Evolutionary conservation across 306 rosid species (phyloP), one percentile per base, ranked within the genome.

Genomic region (Rosa multiflora): DNA sequence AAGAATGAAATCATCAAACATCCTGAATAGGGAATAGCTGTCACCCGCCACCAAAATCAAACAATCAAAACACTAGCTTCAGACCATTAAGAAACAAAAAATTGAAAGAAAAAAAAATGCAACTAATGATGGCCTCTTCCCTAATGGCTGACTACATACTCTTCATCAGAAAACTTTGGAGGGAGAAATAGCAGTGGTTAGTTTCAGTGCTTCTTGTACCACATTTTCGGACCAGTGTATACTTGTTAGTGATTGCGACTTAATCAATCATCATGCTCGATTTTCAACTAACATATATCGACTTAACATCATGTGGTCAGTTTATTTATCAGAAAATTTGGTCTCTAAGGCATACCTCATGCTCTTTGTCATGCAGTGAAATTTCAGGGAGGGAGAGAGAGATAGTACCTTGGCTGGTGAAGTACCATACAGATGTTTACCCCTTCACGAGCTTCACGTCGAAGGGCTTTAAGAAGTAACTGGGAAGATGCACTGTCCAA

Each of bases 401-500:
- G 69, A 42, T 43, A 29, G 48, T 75, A 91, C 97, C 97, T 92
- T 14, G 97, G 97, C 73, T 92, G 97, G 82, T 92, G 97, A 90
- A 92, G 90, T 43, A 92, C 97, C 92, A 90, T 90, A 78, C 89
- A 86, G 43, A 90, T 90, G 82, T 90, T 90, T 66, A 90, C 94
- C 47, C 97, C 97, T 87, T 92, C 97, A 55, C 85, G 87, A 70
- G 97, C 89, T 85, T 92, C 97, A 63, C 97, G 91, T 15, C 93
- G 86, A 80, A 90, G 94, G 63, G 97, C 89, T 83, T 80, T 90
- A 68, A 92, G 91, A 40, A 92, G 90, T 79, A 92, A 83, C 72
- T 84, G 84, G 52, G 97, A 92, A 81, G 97, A 92, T 40, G 97
- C 88, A 79, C 97, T 92, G 67, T 92, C 97, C 72, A 92, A 73